Evolutionary conservation across 495 filamentous ascomycete species (phyloP), one percentile per base, ranked within the genome.

Genomic region (Tuber umbilicatum): DNA sequence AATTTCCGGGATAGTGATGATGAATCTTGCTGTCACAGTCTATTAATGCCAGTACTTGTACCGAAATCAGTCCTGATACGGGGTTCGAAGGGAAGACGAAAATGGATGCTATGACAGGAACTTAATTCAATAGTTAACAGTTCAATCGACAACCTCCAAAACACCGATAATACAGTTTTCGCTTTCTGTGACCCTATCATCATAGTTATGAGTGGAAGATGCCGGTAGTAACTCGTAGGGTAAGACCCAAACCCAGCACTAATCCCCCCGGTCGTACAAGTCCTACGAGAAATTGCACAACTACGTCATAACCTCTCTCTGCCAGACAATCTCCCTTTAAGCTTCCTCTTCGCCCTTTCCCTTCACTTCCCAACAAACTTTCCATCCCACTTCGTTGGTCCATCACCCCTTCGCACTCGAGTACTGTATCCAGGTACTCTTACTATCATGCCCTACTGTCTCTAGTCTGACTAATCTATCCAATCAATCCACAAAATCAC

Each of bases 351-450:
- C n/a, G 50, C 14, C 9, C 55, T 64, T 31, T 31, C n/a, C 47
- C 23, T 7, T 60, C 50, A 14, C 50, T 31, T 31, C 47, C n/a
- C 47, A 50, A 50, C 47, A n/a, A 10, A n/a, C 5, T 21, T n/a
- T 5, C 3, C 19, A 47, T 19, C 47, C 47, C 47, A 55, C 23
- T 23, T 6, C 43, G 1, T 23, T 6, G 0, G 50, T 60, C 50
- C 50, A 60, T 60, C 50, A 60, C 50, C 50, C 50, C 50, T 31
- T 60, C n/a, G 50, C 50, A 60, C 50, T 60, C 50, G 50, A 60
- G 10, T 60, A 16, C 42, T 1, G 12, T 1, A n/a, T n/a, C n/a
- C n/a, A n/a, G n/a, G 42, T 43, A 43, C 41, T 10, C 41, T 2
- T 42, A 45, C 43, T 45, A 9, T n/a, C n/a, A n/a, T 45, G 5